Percentiles rank a stretch among this genome's conserved stretches.
Evolutionary conservation across 1,139 yeast genomes (phyloP).

Genomic region (Geotrichum macrosporum): DNA sequence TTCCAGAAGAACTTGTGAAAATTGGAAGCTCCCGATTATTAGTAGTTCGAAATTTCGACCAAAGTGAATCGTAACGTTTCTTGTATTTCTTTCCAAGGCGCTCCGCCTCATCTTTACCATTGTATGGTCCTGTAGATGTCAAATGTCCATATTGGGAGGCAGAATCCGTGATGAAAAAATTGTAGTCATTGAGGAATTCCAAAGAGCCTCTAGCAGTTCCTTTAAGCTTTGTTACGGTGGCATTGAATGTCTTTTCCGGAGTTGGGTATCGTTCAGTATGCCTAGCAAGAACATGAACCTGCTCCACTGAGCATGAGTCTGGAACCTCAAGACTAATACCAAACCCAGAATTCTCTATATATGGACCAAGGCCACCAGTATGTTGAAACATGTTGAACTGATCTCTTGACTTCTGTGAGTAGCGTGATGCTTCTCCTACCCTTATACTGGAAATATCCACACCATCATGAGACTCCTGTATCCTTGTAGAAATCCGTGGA

Average conservation of each 20-base stretch:
- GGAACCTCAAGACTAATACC: constrained; percentile 35
- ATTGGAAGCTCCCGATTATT: constrained; percentile 15
- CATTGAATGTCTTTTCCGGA: constrained; percentile 13
- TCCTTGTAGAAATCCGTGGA: too few species aligned
- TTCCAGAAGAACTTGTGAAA: constrained; percentile 22
- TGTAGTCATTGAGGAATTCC: constrained; percentile 22
- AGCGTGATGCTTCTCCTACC: constrained; percentile 1
- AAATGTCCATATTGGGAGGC: constrained; percentile 21
- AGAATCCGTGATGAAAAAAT: constrained; percentile 19
- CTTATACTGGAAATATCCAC: background rate
- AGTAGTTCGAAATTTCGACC: background rate
- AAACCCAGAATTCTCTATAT: constrained; percentile 45
- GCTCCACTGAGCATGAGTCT: constrained; percentile 21
- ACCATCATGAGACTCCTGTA: background rate
- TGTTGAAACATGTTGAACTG: constrained; percentile 18
- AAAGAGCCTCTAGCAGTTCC: constrained; percentile 22
- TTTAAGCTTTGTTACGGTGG: constrained; percentile 20
- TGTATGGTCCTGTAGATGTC: constrained; percentile 24
- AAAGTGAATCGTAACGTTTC: constrained; percentile 18
- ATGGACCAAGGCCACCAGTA: constrained; percentile 23
- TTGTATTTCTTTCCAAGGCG: constrained; percentile 18
- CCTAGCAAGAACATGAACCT: constrained; percentile 25
- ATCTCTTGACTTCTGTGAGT: constrained; percentile 11
- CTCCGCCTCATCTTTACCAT: constrained; percentile 21
- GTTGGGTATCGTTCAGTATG: constrained; percentile 27